These are phyloP conservation scores for Falciphora oryzae DNA, from an alignment of 2,329 filamentous ascomycete genomes.

Conservation along the genomic window DNA sequence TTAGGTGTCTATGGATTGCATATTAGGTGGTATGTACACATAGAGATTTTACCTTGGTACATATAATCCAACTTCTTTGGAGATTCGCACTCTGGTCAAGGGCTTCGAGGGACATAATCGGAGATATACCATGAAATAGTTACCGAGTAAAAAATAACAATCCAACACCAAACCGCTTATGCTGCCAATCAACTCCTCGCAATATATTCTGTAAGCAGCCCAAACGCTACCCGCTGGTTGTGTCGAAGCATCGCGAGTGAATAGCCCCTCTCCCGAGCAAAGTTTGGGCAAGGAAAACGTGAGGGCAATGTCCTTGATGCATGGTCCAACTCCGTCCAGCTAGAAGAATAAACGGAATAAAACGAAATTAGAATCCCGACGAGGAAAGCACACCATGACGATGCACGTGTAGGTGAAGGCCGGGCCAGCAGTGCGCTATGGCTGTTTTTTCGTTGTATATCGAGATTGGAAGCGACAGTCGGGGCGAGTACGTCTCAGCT, in stretches of 20 bases:
- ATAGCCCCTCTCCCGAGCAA: neutral
- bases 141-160: neutral
- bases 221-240: neutral
- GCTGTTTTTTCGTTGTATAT: neutral
- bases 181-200: conserved; percentile 5
- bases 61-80: too few relatives aligned
- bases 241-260: neutral
- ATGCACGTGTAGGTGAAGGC: neutral
- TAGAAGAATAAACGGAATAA: neutral
- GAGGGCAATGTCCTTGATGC: too few relatives aligned
- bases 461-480: neutral
- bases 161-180: conserved; percentile 7
- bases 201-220: neutral
- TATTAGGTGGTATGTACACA: too few relatives aligned
- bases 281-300: neutral
- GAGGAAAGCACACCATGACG: neutral
- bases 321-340: neutral
- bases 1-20: too few relatives aligned
- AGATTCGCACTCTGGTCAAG: too few relatives aligned
- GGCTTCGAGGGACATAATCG: too few relatives aligned
- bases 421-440: neutral
- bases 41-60: too few relatives aligned
- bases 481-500: neutral
- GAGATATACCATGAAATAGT: neutral
- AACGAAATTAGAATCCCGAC: neutral